phyloP scores from a whole-genome alignment of 495 filamentous ascomycete genomes.

The Tirmania nivea region DNA sequence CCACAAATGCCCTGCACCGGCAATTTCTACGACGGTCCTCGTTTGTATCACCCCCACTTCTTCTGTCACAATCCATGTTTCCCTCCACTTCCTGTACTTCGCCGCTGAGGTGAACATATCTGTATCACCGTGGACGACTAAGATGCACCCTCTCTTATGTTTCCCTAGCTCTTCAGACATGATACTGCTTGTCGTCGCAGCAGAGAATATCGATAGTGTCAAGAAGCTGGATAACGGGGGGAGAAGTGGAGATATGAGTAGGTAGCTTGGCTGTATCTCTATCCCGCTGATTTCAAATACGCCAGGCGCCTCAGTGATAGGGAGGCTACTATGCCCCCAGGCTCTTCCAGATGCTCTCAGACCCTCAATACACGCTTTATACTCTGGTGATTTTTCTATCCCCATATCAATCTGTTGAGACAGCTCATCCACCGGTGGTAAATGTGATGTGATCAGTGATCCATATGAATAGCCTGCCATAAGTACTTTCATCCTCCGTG shows the following conservation, averaged over 20 bases:
- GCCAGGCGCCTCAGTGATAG: constrained; percentile 2
- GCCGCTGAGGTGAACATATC: constrained; percentile 53
- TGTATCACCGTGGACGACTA: constrained; percentile 58
- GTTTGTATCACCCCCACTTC: neutral
- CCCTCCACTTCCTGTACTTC: constrained; percentile 50
- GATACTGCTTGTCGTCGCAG: neutral
- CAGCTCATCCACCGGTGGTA: constrained; percentile 40
- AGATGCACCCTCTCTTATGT: constrained; percentile 21
- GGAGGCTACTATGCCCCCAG: constrained; percentile 2
- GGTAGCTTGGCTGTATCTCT: constrained; percentile 33
- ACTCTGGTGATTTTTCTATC: constrained; percentile 28
- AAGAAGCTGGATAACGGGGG: constrained; percentile 13
- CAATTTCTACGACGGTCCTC: constrained; percentile 28
- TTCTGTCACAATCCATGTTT: constrained; percentile 26
- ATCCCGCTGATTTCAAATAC: constrained; percentile 6
- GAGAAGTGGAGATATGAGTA: constrained; percentile 57
- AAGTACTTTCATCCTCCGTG: constrained; percentile 24
- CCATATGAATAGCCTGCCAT: constrained; percentile 86
- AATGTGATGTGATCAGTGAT: constrained; percentile 50
- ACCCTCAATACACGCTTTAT: constrained; percentile 5
- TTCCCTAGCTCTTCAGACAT: neutral
- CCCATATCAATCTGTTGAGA: constrained; percentile 34
- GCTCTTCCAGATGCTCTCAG: constrained; percentile 8
- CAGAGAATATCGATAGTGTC: neutral
- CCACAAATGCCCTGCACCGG: constrained; percentile 71